Percentiles rank a stretch among this genome's conserved stretches.
These are phyloP conservation scores for Canavalia ensiformis DNA, from an alignment of 306 rosid species.

Conservation along the genomic window DNA sequence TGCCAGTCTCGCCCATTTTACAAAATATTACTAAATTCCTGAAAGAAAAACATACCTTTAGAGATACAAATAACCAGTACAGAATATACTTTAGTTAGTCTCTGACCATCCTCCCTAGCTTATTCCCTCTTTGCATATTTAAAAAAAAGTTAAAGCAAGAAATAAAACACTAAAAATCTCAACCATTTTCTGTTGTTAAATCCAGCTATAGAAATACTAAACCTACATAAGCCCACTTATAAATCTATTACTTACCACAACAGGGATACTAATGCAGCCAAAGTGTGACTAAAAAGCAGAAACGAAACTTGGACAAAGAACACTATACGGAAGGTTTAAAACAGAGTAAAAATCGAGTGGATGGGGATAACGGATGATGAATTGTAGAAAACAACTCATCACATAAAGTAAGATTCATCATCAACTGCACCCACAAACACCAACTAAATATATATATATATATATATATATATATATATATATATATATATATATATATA, in stretches of 20 bases:
- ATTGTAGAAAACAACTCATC: background rate
- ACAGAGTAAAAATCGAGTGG: background rate
- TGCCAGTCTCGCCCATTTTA: constrained; percentile 80
- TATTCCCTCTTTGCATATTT: background rate
- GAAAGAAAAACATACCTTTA: constrained; percentile 46
- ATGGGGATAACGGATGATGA: background rate
- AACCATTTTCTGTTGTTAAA: background rate
- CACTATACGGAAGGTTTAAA: background rate
- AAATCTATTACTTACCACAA: constrained; percentile 12
- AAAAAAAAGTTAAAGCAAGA: background rate
- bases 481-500: background rate
- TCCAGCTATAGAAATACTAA: background rate
- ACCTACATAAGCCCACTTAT: background rate
- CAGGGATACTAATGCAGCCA: background rate
- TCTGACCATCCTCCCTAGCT: constrained; percentile 8
- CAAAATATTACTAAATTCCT: constrained; percentile 45
- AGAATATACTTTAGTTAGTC: background rate
- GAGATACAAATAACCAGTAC: constrained; percentile 17
- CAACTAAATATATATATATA: background rate
- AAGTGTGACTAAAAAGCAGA: background rate
- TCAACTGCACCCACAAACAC: background rate
- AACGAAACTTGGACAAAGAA: background rate
- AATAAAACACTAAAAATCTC: background rate
- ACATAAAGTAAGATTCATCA: background rate
- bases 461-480: background rate